Conservation (phyloP, 192 early-diverging fungal genomes). For the Funneliformis geosporum region DNA sequence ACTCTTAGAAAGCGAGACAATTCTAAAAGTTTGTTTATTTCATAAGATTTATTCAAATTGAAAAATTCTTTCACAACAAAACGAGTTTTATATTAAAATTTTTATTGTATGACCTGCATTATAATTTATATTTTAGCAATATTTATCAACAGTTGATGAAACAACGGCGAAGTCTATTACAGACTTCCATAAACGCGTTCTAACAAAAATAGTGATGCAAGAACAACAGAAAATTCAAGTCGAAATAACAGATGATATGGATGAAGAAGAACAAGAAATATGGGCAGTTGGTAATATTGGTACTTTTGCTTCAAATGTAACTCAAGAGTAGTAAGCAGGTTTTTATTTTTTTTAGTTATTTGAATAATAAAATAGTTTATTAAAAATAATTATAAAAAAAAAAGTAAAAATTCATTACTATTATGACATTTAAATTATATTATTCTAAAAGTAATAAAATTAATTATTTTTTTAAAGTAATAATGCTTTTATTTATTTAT, state of each 20-base stretch:
- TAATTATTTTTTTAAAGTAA: too few relatives aligned
- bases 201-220: constrained; percentile 48
- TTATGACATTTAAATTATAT: too few relatives aligned
- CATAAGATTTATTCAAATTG: too few relatives aligned
- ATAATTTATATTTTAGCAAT: constrained; percentile 26
- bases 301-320: neutral
- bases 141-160: constrained; percentile 48
- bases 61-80: neutral
- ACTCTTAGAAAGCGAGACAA: constrained; percentile 53
- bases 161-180: constrained; percentile 48
- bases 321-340: neutral
- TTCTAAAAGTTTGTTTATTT: constrained; percentile 36
- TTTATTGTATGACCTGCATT: neutral
- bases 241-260: constrained; percentile 35
- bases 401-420: too few relatives aligned
- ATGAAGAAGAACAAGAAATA: constrained; percentile 36
- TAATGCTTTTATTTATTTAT: too few relatives aligned
- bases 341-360: too few relatives aligned
- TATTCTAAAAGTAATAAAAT: too few relatives aligned
- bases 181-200: constrained; percentile 65
- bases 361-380: too few relatives aligned
- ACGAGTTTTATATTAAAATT: neutral
- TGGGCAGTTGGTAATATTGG: constrained; percentile 21
- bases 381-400: too few relatives aligned
- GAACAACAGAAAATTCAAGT: constrained; percentile 42